Percentiles rank a stretch among this genome's conserved stretches.
Conservation (phyloP, 176 grass and related monocot genomes). For the Bromus sterilis region DNA sequence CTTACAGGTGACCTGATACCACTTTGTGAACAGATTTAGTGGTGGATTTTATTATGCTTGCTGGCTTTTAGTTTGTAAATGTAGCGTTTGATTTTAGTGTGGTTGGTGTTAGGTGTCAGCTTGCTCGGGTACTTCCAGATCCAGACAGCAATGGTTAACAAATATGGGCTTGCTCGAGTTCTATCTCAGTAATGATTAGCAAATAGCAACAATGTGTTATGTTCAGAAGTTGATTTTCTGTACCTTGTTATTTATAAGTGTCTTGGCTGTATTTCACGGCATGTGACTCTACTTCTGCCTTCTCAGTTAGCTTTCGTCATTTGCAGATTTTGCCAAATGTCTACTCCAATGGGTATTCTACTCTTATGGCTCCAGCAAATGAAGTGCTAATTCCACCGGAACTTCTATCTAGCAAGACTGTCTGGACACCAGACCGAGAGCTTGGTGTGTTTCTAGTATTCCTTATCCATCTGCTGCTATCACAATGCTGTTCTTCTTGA, state of each 20-base stretch:
- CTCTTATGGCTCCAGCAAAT: slow-evolving; percentile 40
- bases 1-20: not conserved
- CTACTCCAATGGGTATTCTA: slow-evolving; percentile 44
- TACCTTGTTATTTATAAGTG: not conserved
- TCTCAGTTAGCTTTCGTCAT: slow-evolving; percentile 9
- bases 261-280: not conserved
- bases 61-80: not conserved
- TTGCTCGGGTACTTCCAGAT: not conserved
- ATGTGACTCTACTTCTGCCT: not conserved
- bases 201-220: not conserved
- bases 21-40: not conserved
- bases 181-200: not conserved
- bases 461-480: not conserved
- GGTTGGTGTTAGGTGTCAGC: not conserved
- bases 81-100: not conserved
- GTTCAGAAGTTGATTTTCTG: not conserved
- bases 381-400: slow-evolving; percentile 55
- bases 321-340: slow-evolving; percentile 37
- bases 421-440: slow-evolving; percentile 49
- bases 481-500: not conserved
- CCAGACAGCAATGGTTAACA: not conserved
- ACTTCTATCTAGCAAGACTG: slow-evolving; percentile 51
- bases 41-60: not conserved
- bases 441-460: slow-evolving; percentile 43
- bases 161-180: not conserved